Base-by-base conservation (phyloP, 2,329 filamentous ascomycete genomes). In the Sclerotiophoma versabilis region DNA sequence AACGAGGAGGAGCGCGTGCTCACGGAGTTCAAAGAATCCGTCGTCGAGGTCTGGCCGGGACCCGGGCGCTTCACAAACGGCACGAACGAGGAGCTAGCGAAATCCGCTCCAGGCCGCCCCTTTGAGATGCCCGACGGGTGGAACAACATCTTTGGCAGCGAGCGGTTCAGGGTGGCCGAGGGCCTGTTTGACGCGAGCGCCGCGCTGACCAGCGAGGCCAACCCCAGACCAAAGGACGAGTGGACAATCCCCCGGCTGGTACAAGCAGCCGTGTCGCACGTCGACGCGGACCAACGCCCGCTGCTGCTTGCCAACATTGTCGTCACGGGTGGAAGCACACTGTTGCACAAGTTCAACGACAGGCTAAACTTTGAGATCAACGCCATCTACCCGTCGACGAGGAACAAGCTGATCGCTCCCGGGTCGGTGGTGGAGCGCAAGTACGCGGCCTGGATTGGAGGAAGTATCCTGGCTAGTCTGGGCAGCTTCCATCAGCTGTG, bases 401-500 rank as follows among this genome's bases (percentile, higher is more conserved):
- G 92, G 71, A 91, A 98, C 66, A 90, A 95, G 76, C 86, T 99
- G 30, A 90, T 95, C 65, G 92, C 95, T 0, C 89, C 92, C 0
- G 91, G 92, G 15, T 86, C 93, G 66, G 90, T 90, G 0, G 90
- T 89, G 30, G 96, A 99, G 82, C 82, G 96, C 48, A 89, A 92
- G 62, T 98, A 96, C 75, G 93, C 91, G 19, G 88, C 91, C 43
- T 99, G 95, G 93, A 92, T 99, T 64, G 95, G 96, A 39, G 95
- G 95, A 38, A 97, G 92, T 77, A 97, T 99, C 66, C 80, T 99
- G 64, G 93, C 91, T 6, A 97, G 93, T 76, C 77, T 99, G 78
- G 96, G 96, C 9, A 96, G 93, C 12, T 99, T 99, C 79, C 95
- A 99, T 79, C 95, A 99, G 81, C 93, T 99, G 90, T 99, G 95